phyloP scores from a whole-genome alignment of 148 eudicot genomes.

The Dysphania ambrosioides region DNA sequence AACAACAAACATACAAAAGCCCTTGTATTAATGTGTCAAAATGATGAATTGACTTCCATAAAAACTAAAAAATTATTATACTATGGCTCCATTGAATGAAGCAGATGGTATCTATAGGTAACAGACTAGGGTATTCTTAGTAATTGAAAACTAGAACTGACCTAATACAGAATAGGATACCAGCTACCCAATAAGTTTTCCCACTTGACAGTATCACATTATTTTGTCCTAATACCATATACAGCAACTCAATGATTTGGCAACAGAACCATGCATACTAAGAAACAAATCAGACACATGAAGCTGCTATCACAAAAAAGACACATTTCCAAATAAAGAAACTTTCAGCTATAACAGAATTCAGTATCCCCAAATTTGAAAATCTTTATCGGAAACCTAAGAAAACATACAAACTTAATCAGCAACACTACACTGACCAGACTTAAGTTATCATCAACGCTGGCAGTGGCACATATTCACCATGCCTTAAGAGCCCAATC shows the following conservation, averaged over 20 bases:
- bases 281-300: background rate
- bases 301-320: background rate
- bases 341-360: background rate
- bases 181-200: background rate
- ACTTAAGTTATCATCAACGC: background rate
- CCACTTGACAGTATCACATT: background rate
- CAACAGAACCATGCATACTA: background rate
- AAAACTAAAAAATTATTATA: background rate
- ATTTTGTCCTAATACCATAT: background rate
- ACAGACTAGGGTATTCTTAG: background rate
- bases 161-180: background rate
- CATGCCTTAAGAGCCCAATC: background rate
- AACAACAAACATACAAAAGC: background rate
- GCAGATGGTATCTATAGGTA: background rate
- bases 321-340: background rate
- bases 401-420: background rate
- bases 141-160: background rate
- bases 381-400: background rate
- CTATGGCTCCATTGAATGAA: background rate
- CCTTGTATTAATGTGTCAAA: background rate
- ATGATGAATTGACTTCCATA: background rate
- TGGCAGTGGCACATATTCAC: conserved; percentile 17
- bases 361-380: background rate
- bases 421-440: background rate
- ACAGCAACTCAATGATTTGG: background rate